A percentile compares a stretch with the other conserved stretches of the same genome.
These are phyloP conservation scores for Nitzschia sp. DNA, from an alignment of 108 stramenopile genomes.

Conservation along the genomic window DNA sequence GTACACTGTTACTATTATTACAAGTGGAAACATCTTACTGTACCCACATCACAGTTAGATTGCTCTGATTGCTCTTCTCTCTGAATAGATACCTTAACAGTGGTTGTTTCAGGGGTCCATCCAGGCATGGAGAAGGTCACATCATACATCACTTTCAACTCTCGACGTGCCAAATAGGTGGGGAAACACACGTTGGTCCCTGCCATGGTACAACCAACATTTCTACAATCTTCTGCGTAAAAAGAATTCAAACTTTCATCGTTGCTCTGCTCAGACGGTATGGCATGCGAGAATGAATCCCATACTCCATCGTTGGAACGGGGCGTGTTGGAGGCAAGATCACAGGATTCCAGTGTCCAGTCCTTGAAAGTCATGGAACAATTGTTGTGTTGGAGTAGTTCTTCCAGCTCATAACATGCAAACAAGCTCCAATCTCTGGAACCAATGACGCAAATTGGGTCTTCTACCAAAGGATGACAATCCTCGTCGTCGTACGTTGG, in stretches of 20 bases:
- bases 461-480: neutral
- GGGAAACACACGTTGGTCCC: slow-evolving; percentile 5
- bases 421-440: neutral
- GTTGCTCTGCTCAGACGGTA: neutral
- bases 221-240: neutral
- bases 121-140: slow-evolving; percentile 2
- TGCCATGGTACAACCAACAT: neutral
- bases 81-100: neutral
- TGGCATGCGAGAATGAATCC: neutral
- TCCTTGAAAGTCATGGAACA: neutral
- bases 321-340: neutral
- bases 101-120: neutral
- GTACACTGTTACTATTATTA: too few relatives aligned
- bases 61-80: neutral
- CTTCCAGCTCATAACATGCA: neutral
- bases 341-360: neutral
- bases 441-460: neutral
- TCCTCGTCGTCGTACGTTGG: too few relatives aligned
- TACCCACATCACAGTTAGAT: too few relatives aligned
- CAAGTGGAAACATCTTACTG: too few relatives aligned
- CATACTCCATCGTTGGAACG: neutral
- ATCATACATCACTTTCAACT: neutral
- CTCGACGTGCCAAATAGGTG: neutral
- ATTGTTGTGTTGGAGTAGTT: slow-evolving; percentile 2
- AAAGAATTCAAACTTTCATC: slow-evolving; percentile 13